Evolutionary conservation across 2,329 filamentous ascomycete genomes (phyloP).

Genomic region (Pyrenophora seminiperda): DNA sequence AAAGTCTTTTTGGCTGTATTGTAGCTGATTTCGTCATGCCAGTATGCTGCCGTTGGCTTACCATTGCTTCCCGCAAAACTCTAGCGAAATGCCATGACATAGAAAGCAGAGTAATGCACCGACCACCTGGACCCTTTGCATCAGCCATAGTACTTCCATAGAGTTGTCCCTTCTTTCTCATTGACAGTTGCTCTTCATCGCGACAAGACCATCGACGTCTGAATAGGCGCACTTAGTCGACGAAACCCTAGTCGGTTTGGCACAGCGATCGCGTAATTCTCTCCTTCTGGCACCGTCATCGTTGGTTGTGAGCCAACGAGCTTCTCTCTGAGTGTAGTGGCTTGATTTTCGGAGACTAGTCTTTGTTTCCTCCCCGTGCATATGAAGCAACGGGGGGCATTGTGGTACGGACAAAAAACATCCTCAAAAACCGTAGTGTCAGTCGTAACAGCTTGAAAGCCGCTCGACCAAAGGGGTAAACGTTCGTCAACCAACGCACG

Average conservation of each 20-base stretch:
- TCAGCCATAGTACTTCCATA: conserved; percentile 22
- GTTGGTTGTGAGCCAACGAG: conserved; percentile 24
- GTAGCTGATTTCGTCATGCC: conserved; percentile 6
- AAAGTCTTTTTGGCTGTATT: conserved; percentile 18
- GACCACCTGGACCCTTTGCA: conserved; percentile 9
- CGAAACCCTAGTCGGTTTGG: conserved; percentile 34
- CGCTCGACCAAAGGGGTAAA: conserved; percentile 51
- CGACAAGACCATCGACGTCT: conserved; percentile 23
- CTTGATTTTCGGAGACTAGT: conserved; percentile 88
- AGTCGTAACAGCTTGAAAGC: conserved; percentile 29
- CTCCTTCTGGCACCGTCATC: conserved; percentile 22
- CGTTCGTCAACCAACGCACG: conserved; percentile 63
- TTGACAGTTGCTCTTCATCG: conserved; percentile 9
- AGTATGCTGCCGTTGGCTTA: conserved; percentile 18
- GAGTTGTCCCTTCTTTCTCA: conserved; percentile 12
- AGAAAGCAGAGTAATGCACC: conserved; percentile 20
- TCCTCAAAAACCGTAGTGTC: conserved; percentile 86
- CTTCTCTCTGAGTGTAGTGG: conserved; percentile 76
- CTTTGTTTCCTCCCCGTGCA: conserved; percentile 83
- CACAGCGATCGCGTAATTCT: conserved; percentile 28
- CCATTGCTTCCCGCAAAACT: conserved; percentile 12
- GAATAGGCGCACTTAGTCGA: conserved; percentile 10
- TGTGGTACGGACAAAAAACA: conserved; percentile 85
- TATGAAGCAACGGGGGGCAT: conserved; percentile 63
- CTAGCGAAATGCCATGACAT: conserved; percentile 15